These are phyloP conservation scores for Mycena albidolilacea DNA, from an alignment of 768 basidiomycete species.

Conservation along the genomic window DNA sequence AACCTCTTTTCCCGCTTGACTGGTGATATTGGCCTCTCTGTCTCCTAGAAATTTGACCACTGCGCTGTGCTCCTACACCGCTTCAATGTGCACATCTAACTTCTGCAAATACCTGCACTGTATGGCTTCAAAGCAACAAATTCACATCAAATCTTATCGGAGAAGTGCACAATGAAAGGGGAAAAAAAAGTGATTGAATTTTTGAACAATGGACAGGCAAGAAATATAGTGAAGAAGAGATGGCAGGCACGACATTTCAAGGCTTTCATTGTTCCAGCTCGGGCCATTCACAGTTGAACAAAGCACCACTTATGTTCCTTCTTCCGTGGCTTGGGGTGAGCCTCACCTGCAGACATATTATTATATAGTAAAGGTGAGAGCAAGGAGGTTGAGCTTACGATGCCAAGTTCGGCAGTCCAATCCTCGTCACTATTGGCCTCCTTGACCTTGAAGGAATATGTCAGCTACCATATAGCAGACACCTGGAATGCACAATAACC, in stretches of 20 bases:
- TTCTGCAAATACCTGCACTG: too few relatives aligned
- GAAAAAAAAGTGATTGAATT: background rate
- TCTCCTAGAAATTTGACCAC: too few relatives aligned
- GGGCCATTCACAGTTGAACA: background rate
- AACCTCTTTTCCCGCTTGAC: too few relatives aligned
- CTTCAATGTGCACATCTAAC: too few relatives aligned
- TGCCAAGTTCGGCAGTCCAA: background rate
- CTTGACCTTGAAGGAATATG: background rate
- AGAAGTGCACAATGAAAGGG: background rate
- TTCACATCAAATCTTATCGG: background rate
- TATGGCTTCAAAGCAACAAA: background rate
- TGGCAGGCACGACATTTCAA: conserved; percentile 1
- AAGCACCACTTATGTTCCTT: background rate
- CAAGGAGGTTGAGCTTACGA: background rate
- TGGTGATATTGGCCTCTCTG: too few relatives aligned
- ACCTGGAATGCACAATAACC: background rate
- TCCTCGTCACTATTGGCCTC: background rate
- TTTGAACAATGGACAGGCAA: background rate
- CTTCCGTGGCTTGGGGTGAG: background rate
- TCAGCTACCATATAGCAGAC: background rate
- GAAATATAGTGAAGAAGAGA: background rate
- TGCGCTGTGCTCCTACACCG: too few relatives aligned
- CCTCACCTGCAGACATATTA: background rate
- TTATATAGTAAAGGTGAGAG: background rate
- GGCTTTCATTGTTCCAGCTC: background rate